phyloP scores from a whole-genome alignment of 202 grass and related monocot genomes.

The Bolboschoenoplectus hybrid region DNA sequence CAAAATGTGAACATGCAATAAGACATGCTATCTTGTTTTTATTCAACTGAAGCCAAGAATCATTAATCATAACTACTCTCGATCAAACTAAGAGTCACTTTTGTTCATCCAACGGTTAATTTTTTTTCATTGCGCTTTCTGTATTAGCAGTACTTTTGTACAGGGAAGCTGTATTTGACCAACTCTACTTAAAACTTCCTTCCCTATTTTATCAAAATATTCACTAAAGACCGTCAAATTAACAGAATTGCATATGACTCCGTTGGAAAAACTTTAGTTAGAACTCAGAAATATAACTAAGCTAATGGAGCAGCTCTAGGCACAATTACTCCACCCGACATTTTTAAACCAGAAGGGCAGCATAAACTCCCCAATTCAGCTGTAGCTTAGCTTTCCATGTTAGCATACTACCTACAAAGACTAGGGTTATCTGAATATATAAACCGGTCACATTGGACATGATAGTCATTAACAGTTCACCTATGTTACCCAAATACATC shows the following conservation, averaged over 20 bases:
- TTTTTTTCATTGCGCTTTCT: neutral
- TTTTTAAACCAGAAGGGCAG: neutral
- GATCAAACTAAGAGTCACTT: slow-evolving; percentile 4
- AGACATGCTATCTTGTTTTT: neutral
- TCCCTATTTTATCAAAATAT: slow-evolving; percentile 1
- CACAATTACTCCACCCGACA: neutral
- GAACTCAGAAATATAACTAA: neutral
- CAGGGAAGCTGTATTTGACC: neutral
- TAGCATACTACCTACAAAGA: neutral
- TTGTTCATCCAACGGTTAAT: neutral
- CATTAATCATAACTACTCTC: neutral
- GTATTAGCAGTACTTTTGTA: neutral
- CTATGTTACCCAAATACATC: too few species aligned
- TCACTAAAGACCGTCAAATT: neutral
- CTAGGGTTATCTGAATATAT: neutral
- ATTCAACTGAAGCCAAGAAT: neutral
- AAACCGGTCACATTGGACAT: neutral
- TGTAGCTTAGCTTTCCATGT: neutral
- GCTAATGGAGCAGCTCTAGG: neutral
- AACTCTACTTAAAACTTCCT: neutral
- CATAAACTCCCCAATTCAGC: neutral
- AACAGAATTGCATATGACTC: neutral
- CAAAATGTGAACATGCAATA: neutral
- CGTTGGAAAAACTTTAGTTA: neutral
- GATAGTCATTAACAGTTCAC: neutral